Base-by-base conservation (phyloP, 2,329 filamentous ascomycete species). In the Trichoderma guizhouense region DNA sequence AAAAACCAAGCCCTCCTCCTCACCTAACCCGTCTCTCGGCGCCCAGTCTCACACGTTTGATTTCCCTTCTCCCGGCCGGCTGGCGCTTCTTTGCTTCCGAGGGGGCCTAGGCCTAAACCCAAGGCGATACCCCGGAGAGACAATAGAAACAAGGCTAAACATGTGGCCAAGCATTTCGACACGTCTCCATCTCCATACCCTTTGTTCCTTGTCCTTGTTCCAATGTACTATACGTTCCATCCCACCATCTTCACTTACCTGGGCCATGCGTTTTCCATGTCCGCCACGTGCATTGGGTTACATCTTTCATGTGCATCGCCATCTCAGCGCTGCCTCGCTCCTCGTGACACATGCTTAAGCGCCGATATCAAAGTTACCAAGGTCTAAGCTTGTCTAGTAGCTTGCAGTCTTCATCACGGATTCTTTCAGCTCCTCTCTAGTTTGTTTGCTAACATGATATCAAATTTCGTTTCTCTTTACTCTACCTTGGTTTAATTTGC, bases 31-130 rank as follows among this genome's bases (percentile, higher is more conserved):
- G 39, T 43, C 36, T 34, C 51, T 34, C 51, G 24, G 18, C 55
- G 18, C n/a, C 43, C n/a, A 26, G 34, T 36, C 55, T 71, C 68
- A 66, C 61, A 72, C 71, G 71, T 72, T 72, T 62, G 71, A 71
- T 71, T 36, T 61, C 71, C 71, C 36, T 71, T 67, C 61, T 66
- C 18, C 71, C 68, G 68, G 36, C 24, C 32, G 14, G 21, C 32
- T 30, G 21, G 30, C 14, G 24, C 51, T 21, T 14, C 24, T 24
- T 24, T 68, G 24, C 47, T 30, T 32, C 8, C 60, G 30, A 30
- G 18, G 30, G 21, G 24, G 24, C 51, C 32, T n/a, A 21, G n/a
- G 28, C 24, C 39, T 26, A 69, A 69, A 14, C 34, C 39, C 18
- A 53, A 57, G 64, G 32, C 28, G 47, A 34, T 39, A 58, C 32